Evolutionary conservation across 441 rosid genomes (phyloP), one percentile per base, ranked within the genome.

Genomic region (Euphorbia schlechtendalii): DNA sequence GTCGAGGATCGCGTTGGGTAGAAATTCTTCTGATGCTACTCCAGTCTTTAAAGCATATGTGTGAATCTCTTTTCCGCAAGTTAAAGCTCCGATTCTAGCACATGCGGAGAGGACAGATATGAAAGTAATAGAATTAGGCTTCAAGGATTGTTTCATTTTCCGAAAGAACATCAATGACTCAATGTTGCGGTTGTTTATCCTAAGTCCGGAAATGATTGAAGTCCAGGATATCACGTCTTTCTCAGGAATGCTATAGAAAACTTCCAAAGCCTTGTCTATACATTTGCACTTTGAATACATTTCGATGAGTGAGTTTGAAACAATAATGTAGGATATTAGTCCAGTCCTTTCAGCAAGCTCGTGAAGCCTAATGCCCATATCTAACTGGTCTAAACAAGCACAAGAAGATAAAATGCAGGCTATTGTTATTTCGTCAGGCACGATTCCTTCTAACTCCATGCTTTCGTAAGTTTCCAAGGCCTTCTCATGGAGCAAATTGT

Each of bases 191-290:
- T 88, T 83, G 67, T 86, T 88, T 71, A 90, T 80, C 24, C 93
- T 83, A 43, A 93, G 90, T 73, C 99, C 95, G 45, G 78, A 70
- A 63, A 90, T 90, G 57, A 90, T 77, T 0, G 97, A 79, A 63
- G 97, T 93, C 97, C 97, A 93, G 48, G 99, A 86, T 72, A 90
- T 84, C 59, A 93, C 90, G 75, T 90, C 78, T 82, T 88, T 93
- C 68, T 81, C 71, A 0, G 80, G 87, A 69, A 87, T 83, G 53
- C 49, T 63, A 69, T 84, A 81, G 71, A 90, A 93, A 65, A 93
- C 80, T 70, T 83, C 96, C 76, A 88, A 75, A 60, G 97, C 96
- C 75, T 83, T 83, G 40, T 90, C 95, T 40, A 87, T 82, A 76
- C 79, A 79, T 70, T 84, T 82, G 81, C 95, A 87, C 80, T 90